phyloP scores from a whole-genome alignment of 192 early-diverging fungal species.

The Entomortierella lignicola region DNA sequence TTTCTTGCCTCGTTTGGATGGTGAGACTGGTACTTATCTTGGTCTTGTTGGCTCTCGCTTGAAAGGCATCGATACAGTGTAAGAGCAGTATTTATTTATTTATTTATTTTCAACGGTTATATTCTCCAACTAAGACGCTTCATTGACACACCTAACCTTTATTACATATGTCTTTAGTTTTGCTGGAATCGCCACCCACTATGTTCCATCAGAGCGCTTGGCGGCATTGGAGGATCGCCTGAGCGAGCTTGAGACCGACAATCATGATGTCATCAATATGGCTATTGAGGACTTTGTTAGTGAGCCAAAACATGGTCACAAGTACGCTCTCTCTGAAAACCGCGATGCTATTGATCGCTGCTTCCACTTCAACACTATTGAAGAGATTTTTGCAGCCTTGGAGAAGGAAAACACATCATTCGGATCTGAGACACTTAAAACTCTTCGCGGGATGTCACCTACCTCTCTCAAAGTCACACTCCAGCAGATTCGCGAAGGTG shows the following conservation, averaged over 20 bases:
- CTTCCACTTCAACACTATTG: slow-evolving; percentile 85
- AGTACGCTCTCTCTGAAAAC: slow-evolving; percentile 57
- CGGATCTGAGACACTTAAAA: slow-evolving; percentile 74
- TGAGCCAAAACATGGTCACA: slow-evolving; percentile 58
- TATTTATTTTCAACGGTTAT: background rate
- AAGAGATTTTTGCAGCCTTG: slow-evolving; percentile 86
- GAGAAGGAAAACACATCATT: slow-evolving; percentile 79
- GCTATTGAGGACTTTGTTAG: slow-evolving; percentile 93
- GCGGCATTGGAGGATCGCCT: slow-evolving; percentile 83
- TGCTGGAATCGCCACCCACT: slow-evolving; percentile 97
- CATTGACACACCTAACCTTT: background rate
- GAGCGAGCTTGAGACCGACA: slow-evolving; percentile 80
- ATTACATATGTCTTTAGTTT: slow-evolving; percentile 26
- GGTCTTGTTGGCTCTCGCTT: slow-evolving; percentile 88
- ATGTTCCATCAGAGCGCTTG: slow-evolving; percentile 88
- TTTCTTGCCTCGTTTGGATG: slow-evolving; percentile 95
- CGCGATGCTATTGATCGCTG: slow-evolving; percentile 86
- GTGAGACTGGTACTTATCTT: slow-evolving; percentile 92
- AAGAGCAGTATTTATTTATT: slow-evolving; percentile 28
- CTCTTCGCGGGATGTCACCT: slow-evolving; percentile 80
- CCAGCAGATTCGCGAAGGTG: slow-evolving; percentile 82
- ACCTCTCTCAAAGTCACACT: slow-evolving; percentile 91
- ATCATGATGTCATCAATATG: slow-evolving; percentile 82
- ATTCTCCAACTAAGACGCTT: too few relatives aligned
- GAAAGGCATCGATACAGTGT: slow-evolving; percentile 87